phyloP scores from a whole-genome alignment of 2,329 filamentous ascomycete genomes.

The Alternaria brassicae region DNA sequence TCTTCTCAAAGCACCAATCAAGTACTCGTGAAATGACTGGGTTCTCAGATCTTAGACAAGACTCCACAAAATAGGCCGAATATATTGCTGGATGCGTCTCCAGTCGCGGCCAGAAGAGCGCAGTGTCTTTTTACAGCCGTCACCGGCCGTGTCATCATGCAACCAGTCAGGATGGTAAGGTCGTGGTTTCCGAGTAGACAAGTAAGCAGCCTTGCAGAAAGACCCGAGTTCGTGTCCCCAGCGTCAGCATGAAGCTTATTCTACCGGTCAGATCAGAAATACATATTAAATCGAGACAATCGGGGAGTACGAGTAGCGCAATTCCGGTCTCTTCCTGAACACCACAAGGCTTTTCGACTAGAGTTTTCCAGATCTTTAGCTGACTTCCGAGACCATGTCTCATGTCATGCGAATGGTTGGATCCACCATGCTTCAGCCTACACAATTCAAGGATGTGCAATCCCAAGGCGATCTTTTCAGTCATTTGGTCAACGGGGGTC shows the following conservation, averaged over 20 bases:
- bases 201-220: neutral
- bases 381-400: neutral
- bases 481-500: neutral
- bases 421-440: neutral
- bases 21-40: neutral
- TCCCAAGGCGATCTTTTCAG: no score
- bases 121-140: neutral
- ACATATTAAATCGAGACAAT: neutral
- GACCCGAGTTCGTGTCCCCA: neutral
- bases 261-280: neutral
- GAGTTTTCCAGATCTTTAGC: neutral
- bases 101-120: neutral
- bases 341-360: neutral
- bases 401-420: neutral
- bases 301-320: neutral
- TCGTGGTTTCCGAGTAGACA: neutral
- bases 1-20: neutral
- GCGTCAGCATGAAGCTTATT: neutral
- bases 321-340: neutral
- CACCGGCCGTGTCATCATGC: neutral
- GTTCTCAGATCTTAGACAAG: neutral
- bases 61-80: no score
- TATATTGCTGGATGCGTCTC: neutral
- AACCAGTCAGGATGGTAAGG: neutral
- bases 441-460: neutral